Conservation (phyloP, 2,329 filamentous ascomycete species). For the Rutstroemia sp. region DNA sequence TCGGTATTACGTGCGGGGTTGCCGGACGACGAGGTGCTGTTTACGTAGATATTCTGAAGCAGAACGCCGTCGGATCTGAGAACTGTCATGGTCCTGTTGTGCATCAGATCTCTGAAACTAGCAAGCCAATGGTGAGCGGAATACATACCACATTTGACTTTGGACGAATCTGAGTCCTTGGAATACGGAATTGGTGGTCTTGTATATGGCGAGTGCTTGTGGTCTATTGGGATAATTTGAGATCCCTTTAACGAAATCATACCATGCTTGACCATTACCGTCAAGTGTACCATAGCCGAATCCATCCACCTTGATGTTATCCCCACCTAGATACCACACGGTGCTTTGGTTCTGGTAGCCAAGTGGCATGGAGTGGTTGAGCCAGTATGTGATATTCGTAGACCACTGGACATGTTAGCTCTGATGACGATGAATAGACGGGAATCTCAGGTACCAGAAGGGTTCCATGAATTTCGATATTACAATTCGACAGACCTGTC, state of each 20-base stretch:
- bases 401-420: not conserved
- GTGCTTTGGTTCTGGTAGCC: slow-evolving; percentile 50
- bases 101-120: not conserved
- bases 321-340: slow-evolving; percentile 47
- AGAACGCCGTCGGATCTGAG: slow-evolving; percentile 36
- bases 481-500: slow-evolving; percentile 34
- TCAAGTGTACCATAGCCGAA: slow-evolving; percentile 45
- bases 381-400: slow-evolving; percentile 9
- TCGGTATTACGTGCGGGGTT: slow-evolving; percentile 36
- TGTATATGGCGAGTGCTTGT: slow-evolving; percentile 42
- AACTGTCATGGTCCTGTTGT: slow-evolving; percentile 33
- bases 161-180: slow-evolving; percentile 43
- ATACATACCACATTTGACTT: slow-evolving; percentile 48
- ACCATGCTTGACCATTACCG: slow-evolving; percentile 55
- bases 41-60: slow-evolving; percentile 45
- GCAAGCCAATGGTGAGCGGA: not conserved
- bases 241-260: slow-evolving; percentile 39
- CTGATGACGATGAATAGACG: slow-evolving; percentile 26
- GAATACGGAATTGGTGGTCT: slow-evolving; percentile 40
- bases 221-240: slow-evolving; percentile 44
- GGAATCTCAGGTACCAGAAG: slow-evolving; percentile 33
- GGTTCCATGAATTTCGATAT: slow-evolving; percentile 45
- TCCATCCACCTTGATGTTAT: slow-evolving; percentile 43
- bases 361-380: slow-evolving; percentile 22
- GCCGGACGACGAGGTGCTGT: slow-evolving; percentile 32